Evolutionary conservation across 768 basidiomycete species (phyloP).

Genomic region (Russula brevipes): DNA sequence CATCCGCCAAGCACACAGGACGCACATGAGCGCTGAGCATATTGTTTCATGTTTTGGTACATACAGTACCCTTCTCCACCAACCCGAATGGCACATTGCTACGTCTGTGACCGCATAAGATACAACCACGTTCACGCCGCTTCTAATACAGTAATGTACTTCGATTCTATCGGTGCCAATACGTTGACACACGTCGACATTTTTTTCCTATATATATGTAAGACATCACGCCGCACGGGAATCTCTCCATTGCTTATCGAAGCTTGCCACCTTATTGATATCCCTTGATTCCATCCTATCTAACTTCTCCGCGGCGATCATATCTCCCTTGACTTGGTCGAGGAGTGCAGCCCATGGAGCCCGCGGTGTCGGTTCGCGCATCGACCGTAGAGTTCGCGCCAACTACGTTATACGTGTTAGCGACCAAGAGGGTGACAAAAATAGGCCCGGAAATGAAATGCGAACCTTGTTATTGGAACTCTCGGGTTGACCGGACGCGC

Average conservation of each 20-base stretch:
- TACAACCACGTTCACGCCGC: not conserved
- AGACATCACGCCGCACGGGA: conserved; percentile 1
- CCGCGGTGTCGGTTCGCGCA: conserved; percentile 49
- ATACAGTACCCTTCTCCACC: not conserved
- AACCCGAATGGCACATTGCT: no score
- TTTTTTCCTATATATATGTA: not conserved
- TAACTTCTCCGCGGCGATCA: conserved; percentile 66
- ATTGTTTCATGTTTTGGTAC: not conserved
- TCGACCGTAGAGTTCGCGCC: conserved; percentile 45
- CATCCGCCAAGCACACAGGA: not conserved
- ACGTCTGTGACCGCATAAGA: no score
- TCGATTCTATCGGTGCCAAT: not conserved
- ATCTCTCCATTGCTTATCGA: conserved; percentile 15
- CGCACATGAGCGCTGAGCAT: not conserved
- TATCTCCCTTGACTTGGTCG: conserved; percentile 55
- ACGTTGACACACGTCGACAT: not conserved
- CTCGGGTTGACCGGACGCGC: conserved; percentile 43
- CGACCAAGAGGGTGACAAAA: conserved; percentile 6
- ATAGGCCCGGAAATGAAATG: not conserved
- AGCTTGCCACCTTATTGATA: not conserved
- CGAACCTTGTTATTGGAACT: conserved; percentile 23
- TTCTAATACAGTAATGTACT: not conserved
- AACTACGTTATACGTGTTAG: conserved; percentile 38
- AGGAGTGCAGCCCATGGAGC: conserved; percentile 44
- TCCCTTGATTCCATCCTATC: conserved; percentile 40